Percentiles rank a stretch among this genome's conserved stretches.
Conservation (phyloP, 768 basidiomycete species). For the Naematelia aurantialba region DNA sequence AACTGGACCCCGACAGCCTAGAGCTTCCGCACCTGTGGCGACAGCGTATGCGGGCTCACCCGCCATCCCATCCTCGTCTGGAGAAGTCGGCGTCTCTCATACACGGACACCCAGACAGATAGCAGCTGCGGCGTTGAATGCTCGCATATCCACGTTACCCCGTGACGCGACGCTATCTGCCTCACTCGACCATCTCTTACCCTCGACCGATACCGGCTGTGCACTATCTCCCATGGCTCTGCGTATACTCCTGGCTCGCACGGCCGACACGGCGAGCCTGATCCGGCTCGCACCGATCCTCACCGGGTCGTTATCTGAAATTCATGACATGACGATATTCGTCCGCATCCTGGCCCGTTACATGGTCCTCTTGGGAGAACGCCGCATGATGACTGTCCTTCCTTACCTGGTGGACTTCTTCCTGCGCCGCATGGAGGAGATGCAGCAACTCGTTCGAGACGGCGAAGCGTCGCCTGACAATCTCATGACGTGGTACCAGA, state of each 20-base stretch:
- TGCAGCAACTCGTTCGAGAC: background rate
- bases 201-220: background rate
- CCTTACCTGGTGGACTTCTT: background rate
- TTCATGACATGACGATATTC: background rate
- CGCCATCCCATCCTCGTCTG: too few relatives aligned
- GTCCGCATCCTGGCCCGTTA: background rate
- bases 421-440: background rate
- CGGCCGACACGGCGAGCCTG: background rate
- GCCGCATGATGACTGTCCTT: background rate
- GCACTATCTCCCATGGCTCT: background rate
- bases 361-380: background rate
- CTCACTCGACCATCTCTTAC: background rate
- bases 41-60: too few relatives aligned
- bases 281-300: background rate
- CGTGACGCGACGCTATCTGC: background rate
- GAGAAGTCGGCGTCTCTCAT: too few relatives aligned
- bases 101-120: background rate
- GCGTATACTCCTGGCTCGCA: background rate
- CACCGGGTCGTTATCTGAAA: background rate
- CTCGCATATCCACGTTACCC: background rate
- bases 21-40: too few relatives aligned
- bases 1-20: too few relatives aligned
- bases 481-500: background rate
- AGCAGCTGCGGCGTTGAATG: background rate
- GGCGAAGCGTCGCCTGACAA: background rate